Conservation (phyloP, 2,329 filamentous ascomycete species). For the Ramichloridium luteum region DNA sequence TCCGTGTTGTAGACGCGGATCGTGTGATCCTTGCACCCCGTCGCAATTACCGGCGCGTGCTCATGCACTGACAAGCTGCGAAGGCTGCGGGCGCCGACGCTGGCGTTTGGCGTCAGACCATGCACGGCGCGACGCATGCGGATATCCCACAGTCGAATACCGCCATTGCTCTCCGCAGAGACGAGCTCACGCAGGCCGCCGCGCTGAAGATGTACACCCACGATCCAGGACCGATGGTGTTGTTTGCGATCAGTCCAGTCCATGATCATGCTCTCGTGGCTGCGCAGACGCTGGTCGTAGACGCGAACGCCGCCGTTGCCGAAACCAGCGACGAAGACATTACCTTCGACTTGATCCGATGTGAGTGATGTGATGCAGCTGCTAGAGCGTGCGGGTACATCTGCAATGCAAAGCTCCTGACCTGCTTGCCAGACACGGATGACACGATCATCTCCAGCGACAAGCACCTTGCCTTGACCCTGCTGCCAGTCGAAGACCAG, state of each 20-base stretch:
- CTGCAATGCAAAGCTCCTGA: conserved; percentile 79
- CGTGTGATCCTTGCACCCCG: conserved; percentile 74
- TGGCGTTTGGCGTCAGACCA: conserved; percentile 35
- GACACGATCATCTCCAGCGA: conserved; percentile 88
- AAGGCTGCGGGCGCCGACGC: conserved; percentile 16
- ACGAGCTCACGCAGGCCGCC: conserved; percentile 86
- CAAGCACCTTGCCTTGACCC: conserved; percentile 86
- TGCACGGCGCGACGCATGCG: conserved; percentile 43
- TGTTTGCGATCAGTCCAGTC: conserved; percentile 94
- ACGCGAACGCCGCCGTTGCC: conserved; percentile 89
- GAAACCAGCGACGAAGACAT: conserved; percentile 91
- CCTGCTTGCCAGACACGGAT: conserved; percentile 95
- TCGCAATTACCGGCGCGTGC: conserved; percentile 91
- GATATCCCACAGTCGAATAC: conserved; percentile 93
- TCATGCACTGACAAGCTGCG: conserved; percentile 87
- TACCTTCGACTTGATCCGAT: conserved; percentile 93
- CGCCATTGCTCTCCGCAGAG: conserved; percentile 81
- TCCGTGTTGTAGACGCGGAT: conserved; percentile 86
- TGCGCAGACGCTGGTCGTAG: conserved; percentile 78
- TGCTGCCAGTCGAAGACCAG: conserved; percentile 99
- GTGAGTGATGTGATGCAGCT: conserved; percentile 94
- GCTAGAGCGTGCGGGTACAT: conserved; percentile 87
- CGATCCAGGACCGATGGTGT: conserved; percentile 90
- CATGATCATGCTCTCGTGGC: conserved; percentile 84
- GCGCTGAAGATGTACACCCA: conserved; percentile 91